These are phyloP conservation scores for Starmera stellimalicola DNA, from an alignment of 1,139 yeast genomes.

Conservation along the genomic window DNA sequence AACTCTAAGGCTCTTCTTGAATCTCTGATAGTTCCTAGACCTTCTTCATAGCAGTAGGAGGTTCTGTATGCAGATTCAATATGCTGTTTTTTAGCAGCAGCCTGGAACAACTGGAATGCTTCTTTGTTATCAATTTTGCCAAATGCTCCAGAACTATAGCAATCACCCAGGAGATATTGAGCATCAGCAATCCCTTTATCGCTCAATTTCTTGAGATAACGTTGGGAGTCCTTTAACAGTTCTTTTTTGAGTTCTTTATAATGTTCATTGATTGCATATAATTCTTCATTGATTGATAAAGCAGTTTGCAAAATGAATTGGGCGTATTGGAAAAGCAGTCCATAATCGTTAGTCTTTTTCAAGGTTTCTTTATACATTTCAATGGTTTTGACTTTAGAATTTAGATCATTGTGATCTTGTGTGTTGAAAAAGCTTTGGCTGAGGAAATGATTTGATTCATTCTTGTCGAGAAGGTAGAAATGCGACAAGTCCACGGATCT, in stretches of 20 bases:
- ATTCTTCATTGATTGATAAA: slow-evolving; percentile 35
- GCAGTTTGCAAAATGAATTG: slow-evolving; percentile 88
- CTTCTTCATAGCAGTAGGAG: slow-evolving; percentile 86
- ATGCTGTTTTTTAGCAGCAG: slow-evolving; percentile 92
- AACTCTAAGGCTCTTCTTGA: slow-evolving; percentile 80
- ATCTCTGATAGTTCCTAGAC: slow-evolving; percentile 86
- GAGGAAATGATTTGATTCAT: slow-evolving; percentile 25
- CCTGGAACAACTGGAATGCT: slow-evolving; percentile 66
- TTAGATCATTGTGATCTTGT: slow-evolving; percentile 27
- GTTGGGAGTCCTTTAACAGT: slow-evolving; percentile 67
- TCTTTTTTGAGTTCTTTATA: slow-evolving; percentile 25
- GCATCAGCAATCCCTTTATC: slow-evolving; percentile 85
- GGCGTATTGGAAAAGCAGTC: slow-evolving; percentile 80
- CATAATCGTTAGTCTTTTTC: slow-evolving; percentile 76
- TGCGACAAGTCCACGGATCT: slow-evolving; percentile 29
- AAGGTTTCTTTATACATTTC: slow-evolving; percentile 85
- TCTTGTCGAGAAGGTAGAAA: slow-evolving; percentile 24
- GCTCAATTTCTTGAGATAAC: slow-evolving; percentile 60
- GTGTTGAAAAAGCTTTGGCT: slow-evolving; percentile 29
- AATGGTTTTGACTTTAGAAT: slow-evolving; percentile 66
- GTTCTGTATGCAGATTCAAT: slow-evolving; percentile 87
- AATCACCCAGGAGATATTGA: slow-evolving; percentile 84
- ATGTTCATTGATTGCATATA: slow-evolving; percentile 7
- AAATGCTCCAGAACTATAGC: slow-evolving; percentile 76
- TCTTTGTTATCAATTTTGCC: slow-evolving; percentile 77